phyloP scores from a whole-genome alignment of 352 stramenopile species.

The Aphanomyces cochlioides region DNA sequence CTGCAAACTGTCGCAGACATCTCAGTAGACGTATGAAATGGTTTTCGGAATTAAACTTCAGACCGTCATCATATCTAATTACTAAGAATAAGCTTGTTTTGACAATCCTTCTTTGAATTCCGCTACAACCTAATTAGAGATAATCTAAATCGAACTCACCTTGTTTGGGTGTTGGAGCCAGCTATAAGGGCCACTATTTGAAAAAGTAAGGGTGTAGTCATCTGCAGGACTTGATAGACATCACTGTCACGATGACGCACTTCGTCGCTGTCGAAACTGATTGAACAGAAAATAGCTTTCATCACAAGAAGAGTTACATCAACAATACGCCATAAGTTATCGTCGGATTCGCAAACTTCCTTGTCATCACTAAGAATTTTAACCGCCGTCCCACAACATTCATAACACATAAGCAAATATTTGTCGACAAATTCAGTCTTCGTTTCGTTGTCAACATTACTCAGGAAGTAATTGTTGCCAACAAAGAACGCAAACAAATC shows the following conservation, averaged over 20 bases:
- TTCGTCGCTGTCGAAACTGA: neutral
- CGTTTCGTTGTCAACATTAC: conserved; percentile 38
- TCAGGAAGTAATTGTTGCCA: conserved; percentile 34
- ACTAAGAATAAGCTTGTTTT: neutral
- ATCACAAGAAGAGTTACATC: conserved; percentile 56
- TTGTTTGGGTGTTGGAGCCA: neutral
- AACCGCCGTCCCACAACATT: conserved; percentile 62
- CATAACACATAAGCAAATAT: conserved; percentile 58
- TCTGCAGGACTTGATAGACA: conserved; percentile 38
- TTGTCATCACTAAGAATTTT: conserved; percentile 41
- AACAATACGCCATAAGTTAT: conserved; percentile 53
- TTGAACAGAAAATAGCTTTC: conserved; percentile 39
- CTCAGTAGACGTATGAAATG: neutral
- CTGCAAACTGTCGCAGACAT: neutral
- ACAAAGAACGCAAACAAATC: neutral
- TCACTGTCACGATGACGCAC: conserved; percentile 47
- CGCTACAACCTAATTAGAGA: neutral
- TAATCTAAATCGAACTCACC: neutral
- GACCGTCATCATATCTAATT: neutral
- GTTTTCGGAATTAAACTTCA: neutral
- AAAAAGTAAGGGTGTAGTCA: conserved; percentile 1
- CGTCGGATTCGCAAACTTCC: conserved; percentile 18
- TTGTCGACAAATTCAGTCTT: conserved; percentile 60
- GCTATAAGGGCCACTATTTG: neutral
- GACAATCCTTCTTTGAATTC: neutral